A percentile compares a stretch with the other conserved stretches of the same genome.
Conservation (phyloP, 495 filamentous ascomycete genomes). For the Aspergillus biplanus region DNA sequence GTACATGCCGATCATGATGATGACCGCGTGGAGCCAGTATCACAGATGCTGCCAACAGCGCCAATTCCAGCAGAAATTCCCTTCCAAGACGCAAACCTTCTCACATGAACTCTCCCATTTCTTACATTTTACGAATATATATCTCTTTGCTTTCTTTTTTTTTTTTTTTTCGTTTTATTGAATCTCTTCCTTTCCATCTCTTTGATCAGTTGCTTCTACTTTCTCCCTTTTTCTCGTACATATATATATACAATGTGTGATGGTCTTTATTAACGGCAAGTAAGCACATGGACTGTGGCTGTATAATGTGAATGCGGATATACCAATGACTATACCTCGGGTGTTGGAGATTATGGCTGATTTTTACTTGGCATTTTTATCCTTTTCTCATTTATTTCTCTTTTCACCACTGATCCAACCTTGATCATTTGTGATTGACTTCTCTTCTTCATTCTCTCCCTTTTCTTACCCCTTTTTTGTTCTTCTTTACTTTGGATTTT, state of each 20-base stretch:
- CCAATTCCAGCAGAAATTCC: constrained; percentile 13
- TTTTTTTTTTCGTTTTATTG: background rate
- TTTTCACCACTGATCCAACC: background rate
- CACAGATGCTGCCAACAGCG: constrained; percentile 11
- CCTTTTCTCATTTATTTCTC: background rate
- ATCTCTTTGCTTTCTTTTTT: background rate
- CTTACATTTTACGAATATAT: background rate
- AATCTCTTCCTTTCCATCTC: background rate
- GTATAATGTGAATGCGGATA: background rate
- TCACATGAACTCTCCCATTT: background rate
- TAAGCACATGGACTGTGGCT: background rate
- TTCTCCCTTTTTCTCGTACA: background rate
- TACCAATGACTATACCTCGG: background rate
- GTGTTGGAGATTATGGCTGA: background rate
- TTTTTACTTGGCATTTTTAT: background rate
- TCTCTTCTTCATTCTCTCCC: background rate
- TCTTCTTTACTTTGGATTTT: background rate
- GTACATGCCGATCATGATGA: constrained; percentile 8
- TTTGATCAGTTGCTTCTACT: background rate
- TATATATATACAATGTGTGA: background rate
- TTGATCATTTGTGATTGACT: no score
- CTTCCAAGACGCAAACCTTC: constrained; percentile 6
- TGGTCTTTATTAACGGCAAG: background rate
- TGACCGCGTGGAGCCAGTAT: constrained; percentile 14
- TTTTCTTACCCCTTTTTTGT: background rate